A percentile compares a stretch with the other conserved stretches of the same genome.
These are phyloP conservation scores for Westerdykella sp. DNA, from an alignment of 2,329 filamentous ascomycete species.

Conservation along the genomic window DNA sequence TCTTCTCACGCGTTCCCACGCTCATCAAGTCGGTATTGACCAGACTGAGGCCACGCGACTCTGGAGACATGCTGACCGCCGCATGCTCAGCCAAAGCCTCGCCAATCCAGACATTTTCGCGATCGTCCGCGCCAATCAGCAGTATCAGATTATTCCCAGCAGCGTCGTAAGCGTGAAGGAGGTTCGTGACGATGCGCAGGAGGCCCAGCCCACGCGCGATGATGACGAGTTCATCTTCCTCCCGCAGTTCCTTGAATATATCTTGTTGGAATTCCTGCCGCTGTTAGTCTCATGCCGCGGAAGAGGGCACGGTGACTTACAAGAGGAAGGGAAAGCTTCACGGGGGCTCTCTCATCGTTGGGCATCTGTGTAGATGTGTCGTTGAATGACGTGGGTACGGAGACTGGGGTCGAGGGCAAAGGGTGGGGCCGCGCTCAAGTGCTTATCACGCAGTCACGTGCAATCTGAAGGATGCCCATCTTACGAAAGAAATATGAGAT, in stretches of 20 bases:
- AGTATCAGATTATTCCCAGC: slow-evolving; percentile 90
- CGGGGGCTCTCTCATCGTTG: slow-evolving; percentile 47
- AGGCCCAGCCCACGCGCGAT: slow-evolving; percentile 88
- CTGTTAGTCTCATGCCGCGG: slow-evolving; percentile 11
- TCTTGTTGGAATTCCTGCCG: slow-evolving; percentile 80
- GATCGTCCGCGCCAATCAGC: slow-evolving; percentile 80
- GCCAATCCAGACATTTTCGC: slow-evolving; percentile 95
- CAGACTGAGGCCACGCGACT: slow-evolving; percentile 76
- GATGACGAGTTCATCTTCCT: slow-evolving; percentile 89
- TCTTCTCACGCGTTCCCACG: slow-evolving; percentile 79
- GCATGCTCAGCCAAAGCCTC: slow-evolving; percentile 94
- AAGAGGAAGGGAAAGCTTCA: slow-evolving; percentile 75
- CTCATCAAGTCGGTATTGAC: slow-evolving; percentile 94
- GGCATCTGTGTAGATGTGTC: slow-evolving; percentile 23
- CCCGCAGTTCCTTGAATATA: slow-evolving; percentile 65
- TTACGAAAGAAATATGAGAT: too few species aligned
- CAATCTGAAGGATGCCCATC: too few species aligned
- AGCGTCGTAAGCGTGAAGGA: slow-evolving; percentile 94
- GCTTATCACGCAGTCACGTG: not conserved
- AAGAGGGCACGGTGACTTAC: slow-evolving; percentile 39
- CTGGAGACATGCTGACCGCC: slow-evolving; percentile 74
- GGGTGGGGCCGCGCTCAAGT: too few species aligned
- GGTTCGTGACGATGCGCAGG: slow-evolving; percentile 86
- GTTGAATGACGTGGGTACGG: not conserved
- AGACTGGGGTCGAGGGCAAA: not conserved